Evolutionary conservation across 257 asterid species (phyloP).

Genomic region (Linaria vulgaris): DNA sequence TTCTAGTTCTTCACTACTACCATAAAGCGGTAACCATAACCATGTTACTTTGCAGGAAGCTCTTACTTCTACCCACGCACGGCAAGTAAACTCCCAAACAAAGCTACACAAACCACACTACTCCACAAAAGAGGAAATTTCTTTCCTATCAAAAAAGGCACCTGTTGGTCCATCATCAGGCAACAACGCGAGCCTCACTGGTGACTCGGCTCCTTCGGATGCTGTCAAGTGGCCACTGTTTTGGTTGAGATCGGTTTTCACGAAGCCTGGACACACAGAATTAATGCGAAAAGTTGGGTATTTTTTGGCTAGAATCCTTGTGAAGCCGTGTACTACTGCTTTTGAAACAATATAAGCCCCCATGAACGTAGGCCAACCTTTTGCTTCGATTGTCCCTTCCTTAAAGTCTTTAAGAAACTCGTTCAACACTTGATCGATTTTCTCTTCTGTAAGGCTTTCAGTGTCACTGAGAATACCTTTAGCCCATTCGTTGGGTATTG

Average conservation of each 20-base stretch:
- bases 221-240: constrained; percentile 30
- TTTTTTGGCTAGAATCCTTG: constrained; percentile 36
- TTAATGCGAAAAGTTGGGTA: constrained; percentile 32
- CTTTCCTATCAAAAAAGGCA: constrained; percentile 31
- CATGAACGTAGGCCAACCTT: constrained; percentile 40
- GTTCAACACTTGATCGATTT: constrained; percentile 36
- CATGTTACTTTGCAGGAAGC: no score
- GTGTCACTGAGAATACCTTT: constrained; percentile 29
- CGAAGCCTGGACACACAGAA: constrained; percentile 50
- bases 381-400: constrained; percentile 26
- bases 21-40: no score
- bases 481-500: constrained; percentile 36
- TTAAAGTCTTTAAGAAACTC: constrained; percentile 38
- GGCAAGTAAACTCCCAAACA: not conserved
- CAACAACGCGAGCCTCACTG: constrained; percentile 41
- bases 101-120: not conserved
- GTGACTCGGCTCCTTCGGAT: constrained; percentile 47
- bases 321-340: constrained; percentile 45
- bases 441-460: constrained; percentile 36
- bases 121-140: constrained; percentile 32
- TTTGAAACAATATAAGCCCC: constrained; percentile 44
- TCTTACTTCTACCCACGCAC: no score
- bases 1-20: no score
- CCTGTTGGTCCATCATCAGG: constrained; percentile 60
- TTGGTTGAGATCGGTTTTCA: constrained; percentile 39